A percentile compares a stretch with the other conserved stretches of the same genome.
These are phyloP conservation scores for Tricholoma sp. DNA, from an alignment of 768 basidiomycete species.

Conservation along the genomic window DNA sequence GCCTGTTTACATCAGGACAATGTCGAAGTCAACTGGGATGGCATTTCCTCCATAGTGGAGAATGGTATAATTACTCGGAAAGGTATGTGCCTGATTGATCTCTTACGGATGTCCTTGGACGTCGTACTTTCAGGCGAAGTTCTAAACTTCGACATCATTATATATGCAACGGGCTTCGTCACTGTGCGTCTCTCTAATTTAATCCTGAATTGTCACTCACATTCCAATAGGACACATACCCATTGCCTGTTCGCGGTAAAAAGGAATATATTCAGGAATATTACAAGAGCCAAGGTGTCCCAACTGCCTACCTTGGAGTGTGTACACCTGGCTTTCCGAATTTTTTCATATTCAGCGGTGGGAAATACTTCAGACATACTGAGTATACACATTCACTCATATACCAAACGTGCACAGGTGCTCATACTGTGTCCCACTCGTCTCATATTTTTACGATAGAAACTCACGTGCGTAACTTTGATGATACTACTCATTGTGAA, in stretches of 20 bases:
- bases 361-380: neutral
- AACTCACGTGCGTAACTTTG: constrained; percentile 27
- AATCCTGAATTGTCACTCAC: neutral
- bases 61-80: constrained; percentile 37
- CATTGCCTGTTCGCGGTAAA: constrained; percentile 28
- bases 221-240: constrained; percentile 24
- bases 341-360: constrained; percentile 36
- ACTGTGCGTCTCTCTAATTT: constrained; percentile 14
- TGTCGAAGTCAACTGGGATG: constrained; percentile 38
- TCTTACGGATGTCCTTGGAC: neutral
- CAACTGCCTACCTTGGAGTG: constrained; percentile 41
- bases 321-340: constrained; percentile 43
- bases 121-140: constrained; percentile 22
- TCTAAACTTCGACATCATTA: constrained; percentile 32
- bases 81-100: constrained; percentile 19
- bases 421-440: constrained; percentile 38
- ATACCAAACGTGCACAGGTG: constrained; percentile 23
- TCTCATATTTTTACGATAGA: constrained; percentile 39
- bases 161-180: constrained; percentile 33
- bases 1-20: constrained; percentile 41
- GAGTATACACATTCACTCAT: neutral
- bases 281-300: constrained; percentile 31
- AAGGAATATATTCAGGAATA: constrained; percentile 33
- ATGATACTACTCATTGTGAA: neutral
- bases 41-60: constrained; percentile 32